Percentiles rank a stretch among this genome's conserved stretches.
Conservation (phyloP, 768 basidiomycete genomes). For the Boletus eberwhitei region DNA sequence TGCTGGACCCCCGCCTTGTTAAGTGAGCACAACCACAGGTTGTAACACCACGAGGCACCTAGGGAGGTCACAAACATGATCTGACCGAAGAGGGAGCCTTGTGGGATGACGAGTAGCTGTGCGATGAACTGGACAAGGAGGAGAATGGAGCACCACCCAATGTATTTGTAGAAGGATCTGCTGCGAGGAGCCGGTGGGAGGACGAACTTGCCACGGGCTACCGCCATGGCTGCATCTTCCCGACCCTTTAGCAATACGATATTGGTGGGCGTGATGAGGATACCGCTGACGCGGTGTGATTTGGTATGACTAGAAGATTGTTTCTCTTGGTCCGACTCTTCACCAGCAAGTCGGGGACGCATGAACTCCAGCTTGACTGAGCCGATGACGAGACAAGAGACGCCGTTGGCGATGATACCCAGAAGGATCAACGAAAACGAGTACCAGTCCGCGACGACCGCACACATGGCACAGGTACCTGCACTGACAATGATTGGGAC, state of each 20-base stretch:
- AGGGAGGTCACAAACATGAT: slow-evolving; percentile 17
- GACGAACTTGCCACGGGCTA: slow-evolving; percentile 6
- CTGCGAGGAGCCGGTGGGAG: background rate
- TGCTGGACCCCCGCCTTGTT: slow-evolving; percentile 24
- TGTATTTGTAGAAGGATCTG: slow-evolving; percentile 3
- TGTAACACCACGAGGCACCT: slow-evolving; percentile 31
- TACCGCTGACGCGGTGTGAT: background rate
- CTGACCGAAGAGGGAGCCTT: slow-evolving; percentile 10
- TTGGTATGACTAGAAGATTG: too few species aligned
- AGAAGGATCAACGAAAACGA: slow-evolving; percentile 29
- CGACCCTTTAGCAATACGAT: slow-evolving; percentile 8
- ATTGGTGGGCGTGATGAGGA: slow-evolving; percentile 2
- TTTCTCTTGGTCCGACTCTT: background rate
- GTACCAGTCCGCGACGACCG: slow-evolving; percentile 24
- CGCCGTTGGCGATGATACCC: slow-evolving; percentile 29
- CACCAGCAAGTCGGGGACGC: slow-evolving; percentile 1
- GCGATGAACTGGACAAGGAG: slow-evolving; percentile 29
- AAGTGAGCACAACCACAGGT: slow-evolving; percentile 30
- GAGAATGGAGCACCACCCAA: slow-evolving; percentile 26
- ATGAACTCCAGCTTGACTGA: slow-evolving; percentile 16
- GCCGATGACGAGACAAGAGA: slow-evolving; percentile 26
- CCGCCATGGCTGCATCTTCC: slow-evolving; percentile 12
- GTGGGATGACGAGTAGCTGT: slow-evolving; percentile 22
- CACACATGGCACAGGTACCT: slow-evolving; percentile 4
- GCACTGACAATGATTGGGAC: slow-evolving; percentile 2